A percentile compares a stretch with the other conserved stretches of the same genome.
Evolutionary conservation across 495 filamentous ascomycete species (phyloP).

Genomic region (Daldinia concentrica): DNA sequence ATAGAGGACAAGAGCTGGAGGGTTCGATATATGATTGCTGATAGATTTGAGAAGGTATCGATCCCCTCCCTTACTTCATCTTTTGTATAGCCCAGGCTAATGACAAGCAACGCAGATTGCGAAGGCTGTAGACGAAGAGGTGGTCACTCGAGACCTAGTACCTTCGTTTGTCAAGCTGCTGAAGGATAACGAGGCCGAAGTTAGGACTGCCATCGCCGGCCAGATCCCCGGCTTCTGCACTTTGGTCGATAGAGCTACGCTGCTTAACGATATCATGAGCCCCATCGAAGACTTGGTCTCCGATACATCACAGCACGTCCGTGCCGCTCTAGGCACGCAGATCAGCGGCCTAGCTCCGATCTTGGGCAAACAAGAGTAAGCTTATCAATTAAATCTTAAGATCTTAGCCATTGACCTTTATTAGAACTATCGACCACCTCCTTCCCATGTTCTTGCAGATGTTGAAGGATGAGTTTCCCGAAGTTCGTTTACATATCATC

Average conservation of each 20-base stretch:
- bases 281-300: slow-evolving; percentile 95
- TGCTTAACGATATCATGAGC: slow-evolving; percentile 97
- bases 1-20: slow-evolving; percentile 99
- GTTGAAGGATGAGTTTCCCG: slow-evolving; percentile 99
- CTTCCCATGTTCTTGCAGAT: slow-evolving; percentile 99
- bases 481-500: slow-evolving; percentile 97
- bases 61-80: not conserved
- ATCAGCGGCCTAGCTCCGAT: slow-evolving; percentile 97
- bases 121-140: slow-evolving; percentile 97
- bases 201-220: slow-evolving; percentile 94
- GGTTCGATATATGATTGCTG: slow-evolving; percentile 98
- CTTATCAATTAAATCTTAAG: slow-evolving; percentile 19
- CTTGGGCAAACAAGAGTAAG: slow-evolving; percentile 96
- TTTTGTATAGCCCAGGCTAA: slow-evolving; percentile 23
- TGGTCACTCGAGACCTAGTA: slow-evolving; percentile 90
- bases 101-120: slow-evolving; percentile 73
- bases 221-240: slow-evolving; percentile 97
- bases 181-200: slow-evolving; percentile 97
- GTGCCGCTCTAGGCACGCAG: slow-evolving; percentile 93
- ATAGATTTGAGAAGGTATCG: slow-evolving; percentile 93
- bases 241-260: slow-evolving; percentile 82
- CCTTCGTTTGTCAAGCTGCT: slow-evolving; percentile 97
- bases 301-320: slow-evolving; percentile 95
- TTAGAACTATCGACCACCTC: slow-evolving; percentile 91
- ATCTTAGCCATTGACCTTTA: slow-evolving; percentile 16